Conservation (phyloP, 495 filamentous ascomycete genomes). For the Trichoderma erinaceum region DNA sequence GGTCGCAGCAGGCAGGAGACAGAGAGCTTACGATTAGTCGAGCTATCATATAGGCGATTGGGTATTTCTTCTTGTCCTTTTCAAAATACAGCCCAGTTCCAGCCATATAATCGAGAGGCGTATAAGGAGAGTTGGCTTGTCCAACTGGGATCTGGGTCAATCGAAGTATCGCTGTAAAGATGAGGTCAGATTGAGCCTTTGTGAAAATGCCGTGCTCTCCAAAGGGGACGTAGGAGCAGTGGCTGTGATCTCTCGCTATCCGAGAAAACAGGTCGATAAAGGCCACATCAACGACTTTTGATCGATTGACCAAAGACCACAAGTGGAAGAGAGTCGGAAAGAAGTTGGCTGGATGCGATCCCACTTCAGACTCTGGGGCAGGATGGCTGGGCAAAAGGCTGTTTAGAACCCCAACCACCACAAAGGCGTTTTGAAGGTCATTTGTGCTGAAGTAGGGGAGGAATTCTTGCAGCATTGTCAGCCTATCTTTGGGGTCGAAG, state of each 20-base stretch:
- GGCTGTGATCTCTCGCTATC: conserved; percentile 73
- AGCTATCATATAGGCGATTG: conserved; percentile 85
- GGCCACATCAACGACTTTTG: conserved; percentile 76
- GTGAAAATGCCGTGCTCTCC: conserved; percentile 86
- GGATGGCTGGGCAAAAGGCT: conserved; percentile 81
- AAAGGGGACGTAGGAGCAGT: conserved; percentile 70
- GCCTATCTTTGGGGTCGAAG: conserved; percentile 80
- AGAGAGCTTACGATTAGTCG: conserved; percentile 92
- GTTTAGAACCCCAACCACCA: conserved; percentile 80
- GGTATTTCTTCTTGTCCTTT: conserved; percentile 87
- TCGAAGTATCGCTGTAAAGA: conserved; percentile 86
- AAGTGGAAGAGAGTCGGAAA: conserved; percentile 90
- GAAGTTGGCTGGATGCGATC: conserved; percentile 74
- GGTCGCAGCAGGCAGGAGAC: conserved; percentile 74
- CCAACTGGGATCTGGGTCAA: conserved; percentile 95
- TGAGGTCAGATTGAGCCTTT: conserved; percentile 81
- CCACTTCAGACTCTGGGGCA: conserved; percentile 58
- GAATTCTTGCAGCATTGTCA: conserved; percentile 86
- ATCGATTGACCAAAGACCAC: conserved; percentile 89
- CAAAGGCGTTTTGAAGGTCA: conserved; percentile 79
- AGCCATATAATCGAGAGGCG: conserved; percentile 72
- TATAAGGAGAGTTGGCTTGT: conserved; percentile 90
- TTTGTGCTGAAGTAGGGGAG: conserved; percentile 94
- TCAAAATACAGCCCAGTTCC: conserved; percentile 82
- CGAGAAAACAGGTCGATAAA: conserved; percentile 88